Evolutionary conservation across 148 eudicot species (phyloP).

Genomic region (Beta vulgaris): DNA sequence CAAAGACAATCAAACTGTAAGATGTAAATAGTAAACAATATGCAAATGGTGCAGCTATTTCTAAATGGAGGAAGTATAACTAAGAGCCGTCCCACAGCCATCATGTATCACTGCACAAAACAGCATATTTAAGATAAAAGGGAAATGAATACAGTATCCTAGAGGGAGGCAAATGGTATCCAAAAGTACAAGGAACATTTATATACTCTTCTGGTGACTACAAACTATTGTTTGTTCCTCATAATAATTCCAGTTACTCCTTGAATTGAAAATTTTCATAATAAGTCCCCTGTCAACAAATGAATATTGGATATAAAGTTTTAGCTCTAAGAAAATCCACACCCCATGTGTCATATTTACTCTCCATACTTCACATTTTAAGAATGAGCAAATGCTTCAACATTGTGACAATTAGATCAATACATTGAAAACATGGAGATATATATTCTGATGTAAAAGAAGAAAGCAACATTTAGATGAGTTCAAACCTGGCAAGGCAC

Average conservation of each 20-base stretch:
- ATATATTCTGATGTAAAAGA: background rate
- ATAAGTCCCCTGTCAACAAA: background rate
- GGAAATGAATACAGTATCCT: background rate
- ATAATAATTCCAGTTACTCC: background rate
- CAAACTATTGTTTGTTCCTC: background rate
- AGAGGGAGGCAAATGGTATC: background rate
- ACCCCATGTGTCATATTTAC: background rate
- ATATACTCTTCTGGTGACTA: background rate
- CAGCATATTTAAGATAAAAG: background rate
- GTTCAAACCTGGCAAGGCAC: conserved; percentile 72
- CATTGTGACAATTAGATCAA: background rate
- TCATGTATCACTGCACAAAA: background rate
- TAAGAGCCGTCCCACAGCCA: background rate
- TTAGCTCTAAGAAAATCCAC: background rate
- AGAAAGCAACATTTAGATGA: background rate
- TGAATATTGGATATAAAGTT: too few relatives aligned
- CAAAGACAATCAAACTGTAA: too few relatives aligned
- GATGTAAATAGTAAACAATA: too few relatives aligned
- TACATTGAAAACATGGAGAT: background rate
- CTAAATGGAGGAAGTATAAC: too few relatives aligned
- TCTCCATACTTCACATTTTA: background rate
- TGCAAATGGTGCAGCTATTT: too few relatives aligned
- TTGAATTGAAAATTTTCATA: background rate
- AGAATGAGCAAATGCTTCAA: background rate
- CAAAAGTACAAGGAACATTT: background rate